A percentile compares a stretch with the other conserved stretches of the same genome.
phyloP scores from a whole-genome alignment of 2,329 filamentous ascomycete species.

The Diaporthe sp. region DNA sequence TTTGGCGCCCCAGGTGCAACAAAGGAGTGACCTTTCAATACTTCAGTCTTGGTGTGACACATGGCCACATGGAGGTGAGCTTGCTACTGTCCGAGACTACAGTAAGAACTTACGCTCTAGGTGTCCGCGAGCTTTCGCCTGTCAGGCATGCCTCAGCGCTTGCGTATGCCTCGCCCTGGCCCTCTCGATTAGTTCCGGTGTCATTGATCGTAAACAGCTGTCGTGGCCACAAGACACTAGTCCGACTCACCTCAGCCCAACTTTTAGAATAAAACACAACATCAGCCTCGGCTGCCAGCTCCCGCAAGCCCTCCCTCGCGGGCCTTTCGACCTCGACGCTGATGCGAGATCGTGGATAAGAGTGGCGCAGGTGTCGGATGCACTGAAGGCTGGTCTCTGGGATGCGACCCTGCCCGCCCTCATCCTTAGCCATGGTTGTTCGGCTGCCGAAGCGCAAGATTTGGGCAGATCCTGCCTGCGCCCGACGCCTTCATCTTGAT shows the following conservation, averaged over 20 bases:
- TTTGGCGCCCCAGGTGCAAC: constrained; percentile 60
- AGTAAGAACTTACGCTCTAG: constrained; percentile 57
- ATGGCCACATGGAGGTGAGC: neutral
- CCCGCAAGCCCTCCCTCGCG: constrained; percentile 67
- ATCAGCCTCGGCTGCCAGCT: constrained; percentile 73
- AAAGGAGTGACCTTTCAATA: constrained; percentile 50
- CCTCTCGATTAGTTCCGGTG: constrained; percentile 18
- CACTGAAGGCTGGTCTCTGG: constrained; percentile 71
- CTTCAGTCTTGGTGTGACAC: constrained; percentile 15
- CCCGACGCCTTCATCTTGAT: neutral
- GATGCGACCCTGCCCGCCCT: constrained; percentile 68
- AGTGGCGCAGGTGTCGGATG: constrained; percentile 66
- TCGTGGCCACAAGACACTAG: neutral
- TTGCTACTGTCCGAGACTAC: constrained; percentile 3
- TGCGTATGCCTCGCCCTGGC: constrained; percentile 49
- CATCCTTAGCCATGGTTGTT: constrained; percentile 23
- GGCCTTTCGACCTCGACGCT: constrained; percentile 83
- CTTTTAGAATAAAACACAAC: constrained; percentile 80
- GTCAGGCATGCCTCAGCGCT: constrained; percentile 63
- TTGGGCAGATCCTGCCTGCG: constrained; percentile 7
- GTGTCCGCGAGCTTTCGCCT: constrained; percentile 51
- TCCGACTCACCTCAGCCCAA: constrained; percentile 74
- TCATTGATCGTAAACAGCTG: neutral
- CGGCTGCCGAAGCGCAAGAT: constrained; percentile 8
- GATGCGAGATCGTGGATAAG: constrained; percentile 60